A percentile compares a stretch with the other conserved stretches of the same genome.
Evolutionary conservation across 768 basidiomycete species (phyloP).

Genomic region (Trametes gibbosa): DNA sequence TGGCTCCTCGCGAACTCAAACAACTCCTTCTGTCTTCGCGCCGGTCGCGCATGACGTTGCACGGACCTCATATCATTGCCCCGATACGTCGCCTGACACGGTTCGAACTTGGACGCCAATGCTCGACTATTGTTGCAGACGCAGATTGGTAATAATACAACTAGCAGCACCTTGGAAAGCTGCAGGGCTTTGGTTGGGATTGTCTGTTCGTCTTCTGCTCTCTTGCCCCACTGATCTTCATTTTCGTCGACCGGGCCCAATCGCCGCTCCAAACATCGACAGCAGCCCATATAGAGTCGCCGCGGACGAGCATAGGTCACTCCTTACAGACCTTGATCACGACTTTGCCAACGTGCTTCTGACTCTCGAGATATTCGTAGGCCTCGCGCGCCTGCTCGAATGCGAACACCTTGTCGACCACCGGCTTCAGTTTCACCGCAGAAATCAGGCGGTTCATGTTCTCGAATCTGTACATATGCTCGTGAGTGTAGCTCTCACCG

Average conservation of each 20-base stretch:
- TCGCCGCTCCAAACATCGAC: neutral
- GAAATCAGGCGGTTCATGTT: constrained; percentile 49
- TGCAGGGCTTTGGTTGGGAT: too few relatives aligned
- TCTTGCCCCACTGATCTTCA: too few relatives aligned
- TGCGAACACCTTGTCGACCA: constrained; percentile 55
- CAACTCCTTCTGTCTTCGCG: too few relatives aligned
- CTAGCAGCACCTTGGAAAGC: too few relatives aligned
- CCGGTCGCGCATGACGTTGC: neutral
- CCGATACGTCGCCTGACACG: too few relatives aligned
- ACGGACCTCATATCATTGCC: neutral
- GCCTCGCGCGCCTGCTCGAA: constrained; percentile 54
- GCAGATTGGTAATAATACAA: too few relatives aligned
- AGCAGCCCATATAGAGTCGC: neutral
- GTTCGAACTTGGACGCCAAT: neutral
- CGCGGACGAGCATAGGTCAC: neutral
- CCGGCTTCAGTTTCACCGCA: constrained; percentile 45
- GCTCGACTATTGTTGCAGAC: neutral
- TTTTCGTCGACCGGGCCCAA: neutral
- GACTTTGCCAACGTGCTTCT: constrained; percentile 61
- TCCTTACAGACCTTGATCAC: constrained; percentile 44
- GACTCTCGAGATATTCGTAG: constrained; percentile 50
- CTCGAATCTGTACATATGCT: constrained; percentile 46
- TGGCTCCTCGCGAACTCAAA: neutral
- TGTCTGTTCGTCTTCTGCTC: too few relatives aligned
- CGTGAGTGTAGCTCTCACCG: constrained; percentile 37